A percentile compares a stretch with the other conserved stretches of the same genome.
phyloP scores from a whole-genome alignment of 1,284 basidiomycete species.

The Mycena citricolor region DNA sequence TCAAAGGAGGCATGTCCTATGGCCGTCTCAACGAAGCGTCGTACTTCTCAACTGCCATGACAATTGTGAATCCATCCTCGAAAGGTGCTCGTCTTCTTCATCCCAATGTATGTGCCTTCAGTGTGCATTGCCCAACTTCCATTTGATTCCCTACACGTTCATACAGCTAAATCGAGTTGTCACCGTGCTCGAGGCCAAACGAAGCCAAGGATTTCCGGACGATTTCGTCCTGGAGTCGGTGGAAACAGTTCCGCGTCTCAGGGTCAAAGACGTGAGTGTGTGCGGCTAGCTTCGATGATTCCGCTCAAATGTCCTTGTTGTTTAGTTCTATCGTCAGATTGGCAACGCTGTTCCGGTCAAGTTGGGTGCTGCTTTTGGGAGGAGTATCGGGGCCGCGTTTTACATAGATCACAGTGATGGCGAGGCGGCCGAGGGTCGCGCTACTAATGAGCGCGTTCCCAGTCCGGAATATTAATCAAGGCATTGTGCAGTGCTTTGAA shows the following conservation, averaged over 20 bases:
- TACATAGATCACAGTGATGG: no score
- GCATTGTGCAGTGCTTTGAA: no score
- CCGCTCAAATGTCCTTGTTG: no score
- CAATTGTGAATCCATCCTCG: neutral
- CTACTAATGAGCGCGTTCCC: no score
- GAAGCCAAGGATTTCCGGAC: constrained; percentile 20
- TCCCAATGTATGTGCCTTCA: constrained; percentile 11
- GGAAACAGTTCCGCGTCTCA: neutral
- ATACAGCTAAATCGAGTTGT: constrained; percentile 14
- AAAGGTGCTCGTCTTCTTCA: neutral
- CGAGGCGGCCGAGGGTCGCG: no score
- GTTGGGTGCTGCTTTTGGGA: constrained; percentile 12
- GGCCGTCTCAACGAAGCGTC: constrained; percentile 3
- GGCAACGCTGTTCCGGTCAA: constrained; percentile 19
- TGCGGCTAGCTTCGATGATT: no score
- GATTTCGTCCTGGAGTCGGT: constrained; percentile 6
- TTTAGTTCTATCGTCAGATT: constrained; percentile 13
- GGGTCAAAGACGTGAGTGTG: constrained; percentile 12
- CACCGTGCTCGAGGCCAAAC: constrained; percentile 8
- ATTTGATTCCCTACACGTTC: neutral
- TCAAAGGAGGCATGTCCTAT: constrained; percentile 7
- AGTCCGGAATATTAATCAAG: no score
- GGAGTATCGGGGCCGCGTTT: constrained; percentile 9
- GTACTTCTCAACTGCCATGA: constrained; percentile 18
- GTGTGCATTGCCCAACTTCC: no score